These are phyloP conservation scores for Stereum hirsutum DNA, from an alignment of 1,284 basidiomycete genomes.

Conservation along the genomic window DNA sequence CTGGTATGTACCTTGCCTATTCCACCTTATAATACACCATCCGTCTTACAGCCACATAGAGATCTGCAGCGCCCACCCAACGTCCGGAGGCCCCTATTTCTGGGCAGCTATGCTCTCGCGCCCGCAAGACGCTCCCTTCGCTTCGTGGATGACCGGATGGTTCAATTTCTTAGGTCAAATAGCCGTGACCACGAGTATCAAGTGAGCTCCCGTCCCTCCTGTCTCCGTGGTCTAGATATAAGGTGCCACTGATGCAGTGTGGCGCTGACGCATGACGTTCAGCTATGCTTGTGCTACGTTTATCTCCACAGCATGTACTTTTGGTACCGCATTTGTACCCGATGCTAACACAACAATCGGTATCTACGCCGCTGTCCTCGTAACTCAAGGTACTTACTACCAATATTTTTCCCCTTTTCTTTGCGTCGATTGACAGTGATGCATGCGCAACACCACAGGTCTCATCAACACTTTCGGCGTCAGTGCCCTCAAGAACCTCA, in stretches of 20 bases:
- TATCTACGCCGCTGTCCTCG: constrained; percentile 62
- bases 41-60: constrained; percentile 25
- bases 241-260: constrained; percentile 19
- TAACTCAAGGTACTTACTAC: constrained; percentile 37
- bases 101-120: constrained; percentile 67
- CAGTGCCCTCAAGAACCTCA: constrained; percentile 51
- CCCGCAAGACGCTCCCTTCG: constrained; percentile 43
- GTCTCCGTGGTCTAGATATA: not conserved
- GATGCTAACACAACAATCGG: constrained; percentile 54
- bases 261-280: too few relatives aligned
- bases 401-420: not conserved
- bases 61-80: constrained; percentile 66
- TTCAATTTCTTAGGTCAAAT: constrained; percentile 73
- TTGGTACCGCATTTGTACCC: constrained; percentile 49
- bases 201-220: constrained; percentile 23
- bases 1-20: constrained; percentile 25
- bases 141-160: constrained; percentile 67
- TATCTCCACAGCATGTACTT: constrained; percentile 51
- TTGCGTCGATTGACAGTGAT: too few relatives aligned
- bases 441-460: constrained; percentile 17
- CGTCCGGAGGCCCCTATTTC: constrained; percentile 67
- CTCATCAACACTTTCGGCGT: constrained; percentile 71
- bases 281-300: constrained; percentile 67
- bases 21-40: not conserved
- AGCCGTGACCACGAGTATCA: constrained; percentile 68